A percentile compares a stretch with the other conserved stretches of the same genome.
phyloP scores from a whole-genome alignment of 1,139 yeast genomes.

The Candida sojae region DNA sequence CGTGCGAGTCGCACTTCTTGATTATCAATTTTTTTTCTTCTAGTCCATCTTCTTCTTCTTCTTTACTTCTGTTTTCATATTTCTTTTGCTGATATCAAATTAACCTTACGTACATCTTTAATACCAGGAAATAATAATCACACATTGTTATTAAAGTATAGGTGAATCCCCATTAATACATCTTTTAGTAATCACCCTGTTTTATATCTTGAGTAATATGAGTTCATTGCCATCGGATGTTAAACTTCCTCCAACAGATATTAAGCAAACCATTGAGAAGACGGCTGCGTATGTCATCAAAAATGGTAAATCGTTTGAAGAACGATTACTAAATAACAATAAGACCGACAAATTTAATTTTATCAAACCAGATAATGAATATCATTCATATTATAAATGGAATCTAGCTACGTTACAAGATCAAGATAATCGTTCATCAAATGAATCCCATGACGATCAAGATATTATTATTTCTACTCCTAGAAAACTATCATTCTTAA shows the following conservation, averaged over 20 bases:
- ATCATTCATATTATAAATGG: slow-evolving; percentile 58
- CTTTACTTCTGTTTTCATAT: too few relatives aligned
- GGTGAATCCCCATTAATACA: too few relatives aligned
- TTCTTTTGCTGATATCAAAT: too few relatives aligned
- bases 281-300: slow-evolving; percentile 71
- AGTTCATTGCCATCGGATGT: slow-evolving; percentile 37
- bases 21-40: too few relatives aligned
- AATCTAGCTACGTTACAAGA: slow-evolving; percentile 14
- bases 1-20: too few relatives aligned
- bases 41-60: too few relatives aligned
- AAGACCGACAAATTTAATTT: slow-evolving; percentile 63
- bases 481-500: slow-evolving; percentile 46
- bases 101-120: too few relatives aligned
- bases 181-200: too few relatives aligned
- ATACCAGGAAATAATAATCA: too few relatives aligned
- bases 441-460: slow-evolving; percentile 1
- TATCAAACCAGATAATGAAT: slow-evolving; percentile 53
- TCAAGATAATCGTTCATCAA: background rate
- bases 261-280: slow-evolving; percentile 61
- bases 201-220: background rate
- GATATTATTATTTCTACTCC: slow-evolving; percentile 11
- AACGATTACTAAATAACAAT: slow-evolving; percentile 51
- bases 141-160: too few relatives aligned
- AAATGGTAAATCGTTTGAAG: slow-evolving; percentile 70
- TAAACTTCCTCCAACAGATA: slow-evolving; percentile 58